Evolutionary conservation across 805 yeast species (phyloP).

Genomic region (Starmerella lactis-condensi): DNA sequence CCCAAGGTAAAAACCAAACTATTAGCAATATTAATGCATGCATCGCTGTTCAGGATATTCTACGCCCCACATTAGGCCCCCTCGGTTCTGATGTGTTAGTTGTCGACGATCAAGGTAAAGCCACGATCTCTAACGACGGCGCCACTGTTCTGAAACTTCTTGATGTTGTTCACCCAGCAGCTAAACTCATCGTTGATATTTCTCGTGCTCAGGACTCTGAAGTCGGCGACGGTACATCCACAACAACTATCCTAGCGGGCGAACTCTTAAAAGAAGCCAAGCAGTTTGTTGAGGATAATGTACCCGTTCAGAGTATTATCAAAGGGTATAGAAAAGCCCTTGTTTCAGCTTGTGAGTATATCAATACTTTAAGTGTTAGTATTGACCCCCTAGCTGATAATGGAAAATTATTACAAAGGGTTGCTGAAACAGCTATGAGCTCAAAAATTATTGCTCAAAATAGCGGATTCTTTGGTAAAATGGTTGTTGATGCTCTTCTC

Average conservation of each 20-base stretch:
- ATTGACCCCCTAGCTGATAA: conserved; percentile 41
- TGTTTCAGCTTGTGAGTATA: conserved; percentile 50
- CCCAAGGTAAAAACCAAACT: conserved; percentile 93
- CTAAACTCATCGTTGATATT: conserved; percentile 82
- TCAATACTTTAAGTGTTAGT: conserved; percentile 58
- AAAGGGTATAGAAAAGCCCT: conserved; percentile 79
- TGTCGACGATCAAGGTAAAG: conserved; percentile 62
- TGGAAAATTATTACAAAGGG: conserved; percentile 64
- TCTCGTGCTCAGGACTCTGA: conserved; percentile 95
- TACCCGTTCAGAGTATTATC: conserved; percentile 71
- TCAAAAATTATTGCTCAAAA: conserved; percentile 81
- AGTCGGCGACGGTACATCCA: conserved; percentile 96
- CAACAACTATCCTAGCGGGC: conserved; percentile 80
- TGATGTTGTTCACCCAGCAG: conserved; percentile 97
- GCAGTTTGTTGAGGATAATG: conserved; percentile 85
- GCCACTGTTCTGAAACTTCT: conserved; percentile 83
- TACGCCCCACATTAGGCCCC: conserved; percentile 91
- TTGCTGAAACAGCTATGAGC: conserved; percentile 96
- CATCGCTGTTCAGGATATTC: conserved; percentile 86
- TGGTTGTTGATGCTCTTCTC: conserved; percentile 92
- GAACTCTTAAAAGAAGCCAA: conserved; percentile 83
- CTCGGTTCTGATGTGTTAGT: conserved; percentile 88
- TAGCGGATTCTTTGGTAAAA: conserved; percentile 74
- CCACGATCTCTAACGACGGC: conserved; percentile 95
- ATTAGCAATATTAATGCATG: conserved; percentile 93